These are phyloP conservation scores for Mycotypha africana DNA, from an alignment of 371 early-diverging fungal species.

Conservation along the genomic window DNA sequence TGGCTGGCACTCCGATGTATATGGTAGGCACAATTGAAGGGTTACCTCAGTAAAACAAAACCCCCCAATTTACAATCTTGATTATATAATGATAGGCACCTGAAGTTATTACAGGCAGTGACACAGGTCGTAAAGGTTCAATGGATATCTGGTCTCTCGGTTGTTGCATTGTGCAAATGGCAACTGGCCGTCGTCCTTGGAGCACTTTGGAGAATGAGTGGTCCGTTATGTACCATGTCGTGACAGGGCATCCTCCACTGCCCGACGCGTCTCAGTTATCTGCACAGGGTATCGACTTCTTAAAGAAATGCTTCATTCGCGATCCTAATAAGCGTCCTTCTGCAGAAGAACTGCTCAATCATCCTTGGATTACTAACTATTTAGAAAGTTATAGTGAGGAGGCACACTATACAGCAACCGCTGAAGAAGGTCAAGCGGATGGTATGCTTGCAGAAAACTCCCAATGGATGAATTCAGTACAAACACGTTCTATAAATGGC, in stretches of 20 bases:
- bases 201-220: conserved; percentile 88
- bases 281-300: conserved; percentile 65
- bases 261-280: conserved; percentile 65
- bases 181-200: conserved; percentile 92
- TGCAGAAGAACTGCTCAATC: conserved; percentile 68
- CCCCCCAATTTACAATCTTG: too few species aligned
- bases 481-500: background rate
- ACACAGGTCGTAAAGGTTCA: conserved; percentile 68
- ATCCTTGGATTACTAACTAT: conserved; percentile 66
- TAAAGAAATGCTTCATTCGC: conserved; percentile 75
- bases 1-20: conserved; percentile 96
- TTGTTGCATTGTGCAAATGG: conserved; percentile 94
- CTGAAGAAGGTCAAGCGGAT: conserved; percentile 1
- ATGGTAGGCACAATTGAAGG: conserved; percentile 50
- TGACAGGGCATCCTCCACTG: conserved; percentile 67
- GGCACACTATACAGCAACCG: background rate
- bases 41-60: too few species aligned
- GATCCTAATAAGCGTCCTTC: conserved; percentile 70
- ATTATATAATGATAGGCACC: conserved; percentile 57
- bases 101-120: conserved; percentile 86
- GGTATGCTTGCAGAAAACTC: background rate
- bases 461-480: conserved; percentile 1
- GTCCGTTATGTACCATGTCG: conserved; percentile 88
- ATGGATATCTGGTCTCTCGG: conserved; percentile 96
- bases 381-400: conserved; percentile 24